A percentile compares a stretch with the other conserved stretches of the same genome.
Conservation (phyloP, 2,329 filamentous ascomycete species). For the Hansfordia pulvinata region DNA sequence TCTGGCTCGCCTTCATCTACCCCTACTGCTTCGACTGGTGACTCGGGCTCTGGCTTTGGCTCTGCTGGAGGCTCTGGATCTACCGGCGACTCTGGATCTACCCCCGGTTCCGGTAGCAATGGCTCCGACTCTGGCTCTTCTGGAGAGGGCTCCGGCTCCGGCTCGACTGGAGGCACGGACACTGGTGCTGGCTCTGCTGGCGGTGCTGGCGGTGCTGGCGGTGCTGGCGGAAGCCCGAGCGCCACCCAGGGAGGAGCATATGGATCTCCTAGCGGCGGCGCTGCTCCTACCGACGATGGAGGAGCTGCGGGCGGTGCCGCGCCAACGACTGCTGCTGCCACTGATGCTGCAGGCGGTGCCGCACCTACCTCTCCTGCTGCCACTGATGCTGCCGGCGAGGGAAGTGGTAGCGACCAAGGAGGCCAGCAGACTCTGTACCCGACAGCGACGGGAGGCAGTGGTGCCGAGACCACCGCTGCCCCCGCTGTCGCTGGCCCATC, state of each 20-base stretch:
- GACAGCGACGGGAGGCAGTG: background rate
- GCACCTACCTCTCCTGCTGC: background rate
- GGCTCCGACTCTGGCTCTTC: slow-evolving; percentile 1
- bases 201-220: background rate
- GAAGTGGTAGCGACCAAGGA: too few species aligned
- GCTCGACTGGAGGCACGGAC: background rate
- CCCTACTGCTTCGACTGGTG: background rate
- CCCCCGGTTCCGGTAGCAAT: background rate
- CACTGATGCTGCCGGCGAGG: too few species aligned
- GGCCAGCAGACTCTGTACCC: background rate
- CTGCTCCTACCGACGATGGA: background rate
- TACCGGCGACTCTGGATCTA: background rate
- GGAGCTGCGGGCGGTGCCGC: background rate
- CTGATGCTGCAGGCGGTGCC: background rate
- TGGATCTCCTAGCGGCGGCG: too few species aligned
- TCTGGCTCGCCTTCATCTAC: background rate
- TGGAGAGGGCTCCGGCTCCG: too few species aligned
- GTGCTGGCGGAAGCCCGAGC: too few species aligned
- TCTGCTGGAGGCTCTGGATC: slow-evolving; percentile 2
- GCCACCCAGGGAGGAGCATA: too few species aligned
- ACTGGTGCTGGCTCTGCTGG: background rate
- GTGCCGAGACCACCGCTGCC: slow-evolving; percentile 1
- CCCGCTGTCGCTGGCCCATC: slow-evolving; percentile 5
- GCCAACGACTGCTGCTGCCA: background rate
- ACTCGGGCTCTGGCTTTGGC: slow-evolving; percentile 2